Percentiles rank a stretch among this genome's conserved stretches.
Conservation (phyloP, 2,329 filamentous ascomycete species). For the Hortaea sp. region DNA sequence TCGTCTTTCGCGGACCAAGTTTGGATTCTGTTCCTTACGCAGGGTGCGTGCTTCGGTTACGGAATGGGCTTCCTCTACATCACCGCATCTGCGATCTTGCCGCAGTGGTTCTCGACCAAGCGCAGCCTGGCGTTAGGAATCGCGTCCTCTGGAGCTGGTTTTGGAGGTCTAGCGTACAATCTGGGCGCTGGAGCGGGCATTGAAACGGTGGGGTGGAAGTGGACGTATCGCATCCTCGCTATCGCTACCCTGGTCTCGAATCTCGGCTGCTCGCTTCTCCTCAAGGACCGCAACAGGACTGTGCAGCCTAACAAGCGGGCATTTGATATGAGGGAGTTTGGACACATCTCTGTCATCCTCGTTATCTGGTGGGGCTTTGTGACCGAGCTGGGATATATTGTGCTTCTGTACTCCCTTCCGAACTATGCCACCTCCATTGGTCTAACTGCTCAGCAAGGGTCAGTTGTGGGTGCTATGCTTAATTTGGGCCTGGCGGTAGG, state of each 20-base stretch:
- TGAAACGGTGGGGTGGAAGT: constrained; percentile 26
- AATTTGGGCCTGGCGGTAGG: constrained; percentile 41
- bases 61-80: constrained; percentile 54
- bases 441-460: constrained; percentile 29
- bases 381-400: constrained; percentile 39
- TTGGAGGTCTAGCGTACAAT: constrained; percentile 42
- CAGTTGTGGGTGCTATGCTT: constrained; percentile 32
- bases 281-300: constrained; percentile 23
- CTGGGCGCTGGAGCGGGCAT: constrained; percentile 29
- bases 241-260: constrained; percentile 21
- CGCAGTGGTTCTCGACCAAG: constrained; percentile 51
- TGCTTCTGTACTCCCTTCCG: constrained; percentile 27
- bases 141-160: constrained; percentile 43
- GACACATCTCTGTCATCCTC: constrained; percentile 26
- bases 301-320: constrained; percentile 24
- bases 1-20: constrained; percentile 41
- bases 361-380: constrained; percentile 35
- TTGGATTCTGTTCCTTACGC: constrained; percentile 5
- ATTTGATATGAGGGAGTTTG: constrained; percentile 28
- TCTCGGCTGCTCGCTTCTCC: constrained; percentile 15
- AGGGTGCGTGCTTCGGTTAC: constrained; percentile 31
- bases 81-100: constrained; percentile 51
- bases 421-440: constrained; percentile 35
- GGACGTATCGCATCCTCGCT: constrained; percentile 30
- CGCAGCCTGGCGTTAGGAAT: constrained; percentile 49